Base-by-base conservation (phyloP, 106 monocot genomes). In the Xerophyta viscosa region DNA sequence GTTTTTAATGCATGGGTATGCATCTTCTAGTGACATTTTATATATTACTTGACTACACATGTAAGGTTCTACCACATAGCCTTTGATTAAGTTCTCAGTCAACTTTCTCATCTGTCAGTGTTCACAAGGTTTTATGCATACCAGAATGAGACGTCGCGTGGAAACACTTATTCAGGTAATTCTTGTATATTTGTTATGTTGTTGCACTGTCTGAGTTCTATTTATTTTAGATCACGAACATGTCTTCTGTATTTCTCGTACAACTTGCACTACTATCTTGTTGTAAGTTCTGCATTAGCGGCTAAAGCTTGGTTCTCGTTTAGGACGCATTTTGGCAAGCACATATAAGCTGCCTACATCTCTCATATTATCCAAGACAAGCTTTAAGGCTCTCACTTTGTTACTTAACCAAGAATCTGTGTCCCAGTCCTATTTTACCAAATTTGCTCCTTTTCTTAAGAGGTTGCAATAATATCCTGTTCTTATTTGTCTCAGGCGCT, bases 51-150 rank as follows among this genome's bases (percentile, higher is more conserved):
- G 2, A 12, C 10, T 2, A 15, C 39, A 39, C 15, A 8, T 39
- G 10, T 39, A 15, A 12, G 10, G 15, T 8, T 39, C 6, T 39
- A 15, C 15, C 15, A 15, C 39, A 3, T 39, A 39, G 13, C 39
- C 15, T 2, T 15, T 39, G n/a, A n/a, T n/a, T n/a, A n/a, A n/a
- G n/a, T n/a, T n/a, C n/a, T n/a, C n/a, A n/a, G n/a, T n/a, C n/a
- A n/a, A n/a, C n/a, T n/a, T n/a, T n/a, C n/a, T n/a, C 39, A 12
- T 39, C 15, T 31, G 10, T 20, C 69, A 98, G 96, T 89, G 89
- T 60, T 98, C 96, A 14, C 88, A 89, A 69, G 89, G 85, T 51
- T 98, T 98, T 65, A 98, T 89, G 96, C 96, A 98, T 43, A 98
- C 96, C 26, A 67, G 96, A 57, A 89, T 98, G 89, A 76, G 96